A percentile compares a stretch with the other conserved stretches of the same genome.
phyloP scores from a whole-genome alignment of 2,329 filamentous ascomycete species.

The Fusarium torreyae region DNA sequence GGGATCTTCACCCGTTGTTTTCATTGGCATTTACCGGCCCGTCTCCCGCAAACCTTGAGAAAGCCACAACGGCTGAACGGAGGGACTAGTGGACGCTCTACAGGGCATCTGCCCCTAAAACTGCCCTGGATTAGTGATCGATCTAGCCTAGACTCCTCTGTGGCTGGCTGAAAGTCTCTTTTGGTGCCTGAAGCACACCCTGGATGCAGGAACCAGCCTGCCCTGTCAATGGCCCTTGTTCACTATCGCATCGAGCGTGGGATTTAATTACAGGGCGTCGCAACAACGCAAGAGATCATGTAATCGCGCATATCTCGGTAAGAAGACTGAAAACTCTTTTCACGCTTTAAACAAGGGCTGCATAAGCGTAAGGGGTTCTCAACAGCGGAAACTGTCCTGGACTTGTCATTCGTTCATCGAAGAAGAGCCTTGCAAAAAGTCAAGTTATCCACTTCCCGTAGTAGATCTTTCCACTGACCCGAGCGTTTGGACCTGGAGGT shows the following conservation, averaged over 20 bases:
- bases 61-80: conserved; percentile 5
- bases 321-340: background rate
- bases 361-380: conserved; percentile 1
- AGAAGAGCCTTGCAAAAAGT: background rate
- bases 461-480: background rate
- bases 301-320: background rate
- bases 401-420: background rate
- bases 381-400: background rate
- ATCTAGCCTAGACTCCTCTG: conserved; percentile 9
- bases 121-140: background rate
- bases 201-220: no score
- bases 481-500: background rate
- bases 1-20: background rate
- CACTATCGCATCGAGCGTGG: conserved; percentile 1
- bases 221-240: no score
- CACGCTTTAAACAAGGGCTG: background rate
- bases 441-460: background rate
- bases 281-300: background rate
- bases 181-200: background rate
- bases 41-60: conserved; percentile 14
- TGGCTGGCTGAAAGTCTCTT: conserved; percentile 10
- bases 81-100: background rate
- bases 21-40: conserved; percentile 20
- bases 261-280: conserved; percentile 7
- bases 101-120: background rate